Evolutionary conservation across 1,139 yeast species (phyloP).

Genomic region (Geotrichum candidum): DNA sequence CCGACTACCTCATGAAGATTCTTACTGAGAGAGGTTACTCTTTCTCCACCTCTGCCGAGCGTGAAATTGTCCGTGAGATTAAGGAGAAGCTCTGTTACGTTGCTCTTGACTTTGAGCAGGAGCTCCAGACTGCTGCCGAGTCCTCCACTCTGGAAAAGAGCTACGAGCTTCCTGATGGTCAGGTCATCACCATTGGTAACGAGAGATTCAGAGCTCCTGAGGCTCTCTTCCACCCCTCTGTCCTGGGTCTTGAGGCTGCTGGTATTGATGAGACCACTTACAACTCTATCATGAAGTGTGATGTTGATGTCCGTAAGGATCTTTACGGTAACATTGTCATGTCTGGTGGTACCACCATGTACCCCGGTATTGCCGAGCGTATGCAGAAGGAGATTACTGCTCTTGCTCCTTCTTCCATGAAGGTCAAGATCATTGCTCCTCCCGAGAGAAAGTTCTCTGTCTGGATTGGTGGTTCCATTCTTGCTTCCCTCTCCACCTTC

Average conservation of each 20-base stretch:
- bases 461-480: slow-evolving; percentile 99
- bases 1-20: slow-evolving; percentile 97
- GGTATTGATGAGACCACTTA: slow-evolving; percentile 99
- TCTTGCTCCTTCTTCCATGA: slow-evolving; percentile 98
- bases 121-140: slow-evolving; percentile 98
- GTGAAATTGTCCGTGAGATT: slow-evolving; percentile 99
- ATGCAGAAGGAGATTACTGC: slow-evolving; percentile 99
- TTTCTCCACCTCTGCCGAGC: slow-evolving; percentile 98
- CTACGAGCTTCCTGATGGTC: slow-evolving; percentile 99
- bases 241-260: slow-evolving; percentile 95
- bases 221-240: slow-evolving; percentile 98
- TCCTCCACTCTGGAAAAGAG: slow-evolving; percentile 97
- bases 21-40: slow-evolving; percentile 98
- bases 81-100: slow-evolving; percentile 98
- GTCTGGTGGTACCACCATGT: slow-evolving; percentile 99
- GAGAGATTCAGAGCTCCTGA: slow-evolving; percentile 99
- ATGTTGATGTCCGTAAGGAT: slow-evolving; percentile 97
- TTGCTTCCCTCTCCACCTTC: slow-evolving; percentile 98
- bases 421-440: slow-evolving; percentile 98
- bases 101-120: slow-evolving; percentile 94
- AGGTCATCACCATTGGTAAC: slow-evolving; percentile 98
- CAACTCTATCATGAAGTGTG: slow-evolving; percentile 99
- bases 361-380: slow-evolving; percentile 99
- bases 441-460: slow-evolving; percentile 99
- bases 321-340: slow-evolving; percentile 98